Conservation (phyloP, 1,284 basidiomycete genomes). For the Cerioporus squamosus region DNA sequence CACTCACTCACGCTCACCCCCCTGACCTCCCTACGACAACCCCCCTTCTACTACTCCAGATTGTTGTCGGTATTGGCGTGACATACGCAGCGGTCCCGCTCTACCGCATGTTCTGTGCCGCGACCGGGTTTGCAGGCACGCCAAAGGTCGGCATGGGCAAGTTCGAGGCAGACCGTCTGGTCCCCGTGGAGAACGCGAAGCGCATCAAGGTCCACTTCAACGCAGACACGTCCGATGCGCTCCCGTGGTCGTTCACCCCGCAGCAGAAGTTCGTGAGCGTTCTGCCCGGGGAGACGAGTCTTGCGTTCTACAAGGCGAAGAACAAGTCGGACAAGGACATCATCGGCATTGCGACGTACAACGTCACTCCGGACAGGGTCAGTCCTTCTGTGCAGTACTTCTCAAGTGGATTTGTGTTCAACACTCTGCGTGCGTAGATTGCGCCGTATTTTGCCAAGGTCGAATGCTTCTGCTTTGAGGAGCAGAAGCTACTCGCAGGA, state of each 20-base stretch:
- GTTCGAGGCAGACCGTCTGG: constrained; percentile 82
- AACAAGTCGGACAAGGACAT: constrained; percentile 88
- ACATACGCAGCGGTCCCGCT: constrained; percentile 97
- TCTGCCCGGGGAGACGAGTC: constrained; percentile 92
- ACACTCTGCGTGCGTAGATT: constrained; percentile 57
- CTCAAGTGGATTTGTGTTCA: background rate
- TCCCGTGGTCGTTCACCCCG: constrained; percentile 94
- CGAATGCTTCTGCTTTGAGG: constrained; percentile 99
- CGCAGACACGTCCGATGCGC: constrained; percentile 85
- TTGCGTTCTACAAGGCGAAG: constrained; percentile 96
- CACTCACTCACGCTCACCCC: background rate
- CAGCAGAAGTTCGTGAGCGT: constrained; percentile 92
- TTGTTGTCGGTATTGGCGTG: constrained; percentile 81
- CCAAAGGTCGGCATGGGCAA: constrained; percentile 86
- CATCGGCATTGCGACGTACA: constrained; percentile 99
- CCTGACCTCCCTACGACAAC: background rate
- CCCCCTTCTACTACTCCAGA: constrained; percentile 43
- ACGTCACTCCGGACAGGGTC: constrained; percentile 92
- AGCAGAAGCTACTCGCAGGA: constrained; percentile 92
- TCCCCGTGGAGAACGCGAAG: constrained; percentile 70
- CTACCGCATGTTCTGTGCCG: constrained; percentile 97
- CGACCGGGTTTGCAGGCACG: constrained; percentile 96
- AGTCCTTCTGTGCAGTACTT: constrained; percentile 30
- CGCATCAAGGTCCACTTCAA: constrained; percentile 97
- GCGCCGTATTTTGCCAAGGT: constrained; percentile 99